Base-by-base conservation (phyloP, 1,139 yeast genomes). In the Protomyces inundatus region DNA sequence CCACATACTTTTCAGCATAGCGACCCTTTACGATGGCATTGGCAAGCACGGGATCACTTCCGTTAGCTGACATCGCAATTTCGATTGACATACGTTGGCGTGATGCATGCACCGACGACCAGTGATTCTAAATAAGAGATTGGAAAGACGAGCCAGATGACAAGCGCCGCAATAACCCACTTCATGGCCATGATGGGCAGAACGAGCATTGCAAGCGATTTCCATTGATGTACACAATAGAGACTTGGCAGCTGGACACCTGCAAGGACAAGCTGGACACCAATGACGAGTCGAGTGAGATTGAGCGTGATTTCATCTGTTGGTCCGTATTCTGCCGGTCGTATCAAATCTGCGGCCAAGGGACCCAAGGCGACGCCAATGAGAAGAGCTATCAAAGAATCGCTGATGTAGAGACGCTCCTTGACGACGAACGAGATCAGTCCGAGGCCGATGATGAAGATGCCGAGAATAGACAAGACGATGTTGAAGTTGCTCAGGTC, bases 11-110 rank as follows among this genome's bases (percentile, higher is more conserved):
- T 63, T 77, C 76, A 3, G 80, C 79, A 66, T 77, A 79, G 59
- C 73, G 73, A 23, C 81, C 81, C 57, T 76, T 76, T 45, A 79
- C 79, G 50, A 79, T 74, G 7, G 80, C 77, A 48, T 78, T 79
- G 35, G 79, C 75, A 45, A 79, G 69, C 0, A 79, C 80, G 0
- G 81, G 82, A 68, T 79, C 81, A 0, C 81, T 79, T 2, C 81
- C 80, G 0, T 81, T 79, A 39, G 79, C 74, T 5, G 12, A 23
- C 5, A n/a, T 12, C 45, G 23, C 9, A 9, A 7, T 9, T 10
- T 3, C 1, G 42, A 53, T 23, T 23, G 6, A 9, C 48, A 30
- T 42, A 42, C 48, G 55, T 54, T 9, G 52, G 53, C 23, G 56
- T 58, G 46, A 52, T 39, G 48, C 63, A 58, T 3, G 63, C 63